phyloP scores from a whole-genome alignment of 441 rosid species.

The Adansonia grandidieri region DNA sequence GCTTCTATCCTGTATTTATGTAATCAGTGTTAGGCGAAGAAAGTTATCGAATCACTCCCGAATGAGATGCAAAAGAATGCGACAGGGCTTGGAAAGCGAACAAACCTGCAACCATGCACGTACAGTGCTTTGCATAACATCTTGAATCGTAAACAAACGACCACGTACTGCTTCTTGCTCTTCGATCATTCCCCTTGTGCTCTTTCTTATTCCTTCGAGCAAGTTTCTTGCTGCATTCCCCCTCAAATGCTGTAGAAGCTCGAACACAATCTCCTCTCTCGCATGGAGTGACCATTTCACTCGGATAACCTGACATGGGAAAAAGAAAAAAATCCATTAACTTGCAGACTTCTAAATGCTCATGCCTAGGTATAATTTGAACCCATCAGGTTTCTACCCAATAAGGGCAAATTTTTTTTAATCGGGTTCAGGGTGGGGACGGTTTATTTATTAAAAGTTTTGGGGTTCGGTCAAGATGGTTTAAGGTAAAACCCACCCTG shows the following conservation, averaged over 20 bases:
- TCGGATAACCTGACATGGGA: conserved; percentile 68
- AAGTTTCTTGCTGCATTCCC: conserved; percentile 58
- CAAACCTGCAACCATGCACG: conserved; percentile 98
- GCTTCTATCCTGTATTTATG: conserved; percentile 70
- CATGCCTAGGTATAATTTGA: neutral
- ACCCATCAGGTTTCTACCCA: too few relatives aligned
- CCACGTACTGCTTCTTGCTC: conserved; percentile 99
- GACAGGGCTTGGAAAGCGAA: neutral
- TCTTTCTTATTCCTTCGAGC: conserved; percentile 69
- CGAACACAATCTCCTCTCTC: conserved; percentile 91
- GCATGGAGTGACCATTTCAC: conserved; percentile 99
- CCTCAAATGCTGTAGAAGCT: conserved; percentile 84
- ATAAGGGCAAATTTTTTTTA: too few relatives aligned
- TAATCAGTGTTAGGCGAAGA: neutral
- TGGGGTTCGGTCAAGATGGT: too few relatives aligned
- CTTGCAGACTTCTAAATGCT: neutral
- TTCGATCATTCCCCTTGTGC: conserved; percentile 85
- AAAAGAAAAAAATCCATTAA: neutral
- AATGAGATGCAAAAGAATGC: neutral
- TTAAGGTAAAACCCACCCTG: too few relatives aligned
- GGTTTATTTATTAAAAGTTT: too few relatives aligned
- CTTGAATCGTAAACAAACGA: conserved; percentile 95
- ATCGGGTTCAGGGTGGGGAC: too few relatives aligned
- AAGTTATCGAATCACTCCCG: neutral
- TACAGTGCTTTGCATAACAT: conserved; percentile 93